phyloP scores from a whole-genome alignment of 176 grass and related monocot genomes.

The Urochloa ruziziensis region DNA sequence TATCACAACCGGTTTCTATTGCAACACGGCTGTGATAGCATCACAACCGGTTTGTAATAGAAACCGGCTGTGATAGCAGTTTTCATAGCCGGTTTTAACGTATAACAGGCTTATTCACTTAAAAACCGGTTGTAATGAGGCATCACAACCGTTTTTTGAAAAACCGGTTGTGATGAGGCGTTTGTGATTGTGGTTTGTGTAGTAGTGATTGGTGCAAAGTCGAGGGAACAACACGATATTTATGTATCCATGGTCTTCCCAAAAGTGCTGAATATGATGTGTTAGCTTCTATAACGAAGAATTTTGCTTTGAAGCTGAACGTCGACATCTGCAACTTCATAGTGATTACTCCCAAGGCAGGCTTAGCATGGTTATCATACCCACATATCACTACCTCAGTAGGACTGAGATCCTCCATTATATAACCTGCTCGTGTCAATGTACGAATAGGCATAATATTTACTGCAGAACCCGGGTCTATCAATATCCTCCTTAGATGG shows the following conservation, averaged over 20 bases:
- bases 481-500: neutral
- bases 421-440: neutral
- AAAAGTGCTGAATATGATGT: neutral
- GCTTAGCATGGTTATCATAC: neutral
- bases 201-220: neutral
- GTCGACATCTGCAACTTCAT: neutral
- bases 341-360: neutral
- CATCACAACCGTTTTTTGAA: no score
- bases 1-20: no score
- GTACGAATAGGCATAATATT: neutral
- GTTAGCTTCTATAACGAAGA: neutral
- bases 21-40: no score
- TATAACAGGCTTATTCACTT: no score
- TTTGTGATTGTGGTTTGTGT: no score
- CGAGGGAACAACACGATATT: neutral
- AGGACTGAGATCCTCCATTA: neutral
- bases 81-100: no score
- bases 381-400: neutral
- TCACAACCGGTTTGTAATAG: no score
- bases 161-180: no score
- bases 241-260: neutral
- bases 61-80: no score
- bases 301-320: neutral
- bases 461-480: neutral
- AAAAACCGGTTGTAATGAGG: no score